Conservation (phyloP, 345 rosid genomes). For the Anacardium occidentale region DNA sequence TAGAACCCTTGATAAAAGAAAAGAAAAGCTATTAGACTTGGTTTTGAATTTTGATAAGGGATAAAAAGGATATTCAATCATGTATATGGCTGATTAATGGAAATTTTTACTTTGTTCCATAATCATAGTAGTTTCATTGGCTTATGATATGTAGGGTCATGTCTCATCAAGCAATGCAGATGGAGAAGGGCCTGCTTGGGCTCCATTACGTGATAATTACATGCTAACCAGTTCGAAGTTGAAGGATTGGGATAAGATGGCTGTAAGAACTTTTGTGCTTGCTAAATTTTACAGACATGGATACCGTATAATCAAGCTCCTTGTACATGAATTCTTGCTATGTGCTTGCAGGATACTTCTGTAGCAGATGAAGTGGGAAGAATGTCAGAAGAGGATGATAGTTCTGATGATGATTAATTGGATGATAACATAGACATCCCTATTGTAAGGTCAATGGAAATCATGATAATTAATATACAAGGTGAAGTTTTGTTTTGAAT, state of each 20-base stretch:
- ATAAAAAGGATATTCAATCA: background rate
- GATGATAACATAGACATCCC: background rate
- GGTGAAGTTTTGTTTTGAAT: background rate
- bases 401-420: slow-evolving; percentile 54
- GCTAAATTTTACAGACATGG: too few relatives aligned
- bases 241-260: slow-evolving; percentile 88
- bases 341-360: slow-evolving; percentile 45
- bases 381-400: slow-evolving; percentile 58
- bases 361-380: slow-evolving; percentile 45
- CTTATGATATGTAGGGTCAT: slow-evolving; percentile 37
- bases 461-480: background rate
- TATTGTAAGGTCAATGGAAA: background rate
- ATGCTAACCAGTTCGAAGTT: slow-evolving; percentile 85
- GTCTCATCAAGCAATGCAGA: too few relatives aligned
- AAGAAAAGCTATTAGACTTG: background rate
- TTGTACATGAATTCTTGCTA: background rate
- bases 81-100: background rate
- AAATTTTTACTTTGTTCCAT: background rate
- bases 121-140: background rate
- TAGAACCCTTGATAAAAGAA: background rate
- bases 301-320: background rate
- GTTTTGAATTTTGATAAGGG: background rate
- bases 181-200: slow-evolving; percentile 87
- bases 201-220: slow-evolving; percentile 87
- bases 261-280: slow-evolving; percentile 37